Conservation (phyloP, 371 early-diverging fungal genomes). For the Apophysomyces ossiformis region DNA sequence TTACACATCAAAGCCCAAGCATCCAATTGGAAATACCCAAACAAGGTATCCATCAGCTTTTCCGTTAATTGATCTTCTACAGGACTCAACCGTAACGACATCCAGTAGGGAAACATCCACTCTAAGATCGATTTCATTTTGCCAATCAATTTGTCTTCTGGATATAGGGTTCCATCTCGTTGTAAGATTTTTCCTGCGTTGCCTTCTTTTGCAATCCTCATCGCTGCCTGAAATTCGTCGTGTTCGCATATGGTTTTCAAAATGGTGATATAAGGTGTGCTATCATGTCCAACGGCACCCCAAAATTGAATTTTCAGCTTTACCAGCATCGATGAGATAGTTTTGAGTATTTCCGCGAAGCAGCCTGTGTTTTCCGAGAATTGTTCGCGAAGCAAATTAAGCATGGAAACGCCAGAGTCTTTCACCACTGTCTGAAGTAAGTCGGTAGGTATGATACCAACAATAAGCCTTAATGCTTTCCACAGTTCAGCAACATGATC, state of each 20-base stretch:
- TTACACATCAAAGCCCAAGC: constrained; percentile 38
- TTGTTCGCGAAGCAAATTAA: constrained; percentile 22
- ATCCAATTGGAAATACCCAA: constrained; percentile 46
- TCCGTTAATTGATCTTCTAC: constrained; percentile 31
- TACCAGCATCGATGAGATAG: constrained; percentile 33
- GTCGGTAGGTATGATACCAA: constrained; percentile 18
- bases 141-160: constrained; percentile 40
- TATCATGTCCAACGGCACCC: constrained; percentile 19
- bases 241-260: constrained; percentile 41
- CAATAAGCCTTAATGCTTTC: constrained; percentile 35
- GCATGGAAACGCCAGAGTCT: constrained; percentile 24
- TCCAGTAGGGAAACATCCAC: constrained; percentile 45
- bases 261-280: constrained; percentile 22
- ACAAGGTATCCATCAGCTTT: constrained; percentile 33
- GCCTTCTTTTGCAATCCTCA: constrained; percentile 41
- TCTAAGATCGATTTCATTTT: constrained; percentile 42
- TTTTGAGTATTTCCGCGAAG: constrained; percentile 37
- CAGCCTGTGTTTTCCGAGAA: constrained; percentile 19
- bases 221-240: constrained; percentile 34
- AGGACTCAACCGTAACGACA: constrained; percentile 27
- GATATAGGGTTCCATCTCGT: constrained; percentile 41
- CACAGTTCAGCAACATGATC: constrained; percentile 34
- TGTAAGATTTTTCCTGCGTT: constrained; percentile 36
- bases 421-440: constrained; percentile 12
- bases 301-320: constrained; percentile 37